Evolutionary conservation across 2,329 filamentous ascomycete genomes (phyloP).

Genomic region (Ampelomyces quisqualis): DNA sequence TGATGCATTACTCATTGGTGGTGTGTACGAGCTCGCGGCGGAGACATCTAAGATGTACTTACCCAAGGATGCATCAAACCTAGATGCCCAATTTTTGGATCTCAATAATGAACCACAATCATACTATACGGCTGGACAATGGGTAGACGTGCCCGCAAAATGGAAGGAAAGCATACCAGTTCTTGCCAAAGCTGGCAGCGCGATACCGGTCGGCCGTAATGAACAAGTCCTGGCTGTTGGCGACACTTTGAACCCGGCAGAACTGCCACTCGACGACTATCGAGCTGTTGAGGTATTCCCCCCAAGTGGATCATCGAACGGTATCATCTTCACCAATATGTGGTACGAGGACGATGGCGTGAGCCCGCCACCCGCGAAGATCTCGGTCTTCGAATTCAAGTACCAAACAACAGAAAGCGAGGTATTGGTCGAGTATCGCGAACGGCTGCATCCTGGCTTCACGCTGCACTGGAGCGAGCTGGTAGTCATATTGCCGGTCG

Average conservation of each 20-base stretch:
- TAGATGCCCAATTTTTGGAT: constrained; percentile 62
- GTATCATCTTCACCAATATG: constrained; percentile 41
- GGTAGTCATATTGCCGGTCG: constrained; percentile 53
- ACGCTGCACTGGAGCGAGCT: constrained; percentile 54
- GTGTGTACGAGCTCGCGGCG: constrained; percentile 64
- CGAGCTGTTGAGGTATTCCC: constrained; percentile 61
- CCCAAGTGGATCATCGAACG: constrained; percentile 44
- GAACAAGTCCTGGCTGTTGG: constrained; percentile 55
- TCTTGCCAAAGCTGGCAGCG: constrained; percentile 57
- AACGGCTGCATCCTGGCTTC: constrained; percentile 47
- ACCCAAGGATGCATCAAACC: constrained; percentile 48
- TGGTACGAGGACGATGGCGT: constrained; percentile 63
- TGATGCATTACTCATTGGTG: constrained; percentile 64
- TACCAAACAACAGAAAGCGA: constrained; percentile 45
- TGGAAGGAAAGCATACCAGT: constrained; percentile 59
- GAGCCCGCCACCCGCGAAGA: constrained; percentile 42
- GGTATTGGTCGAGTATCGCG: constrained; percentile 48
- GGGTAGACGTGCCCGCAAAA: constrained; percentile 53
- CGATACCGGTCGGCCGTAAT: constrained; percentile 54
- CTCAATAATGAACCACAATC: constrained; percentile 63
- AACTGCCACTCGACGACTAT: constrained; percentile 55
- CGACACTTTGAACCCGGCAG: constrained; percentile 50
- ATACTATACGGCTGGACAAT: constrained; percentile 57
- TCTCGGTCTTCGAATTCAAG: constrained; percentile 29
- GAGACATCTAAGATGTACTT: constrained; percentile 62